Evolutionary conservation across 768 basidiomycete genomes (phyloP).

Genomic region (Pleurotus tuoliensis): DNA sequence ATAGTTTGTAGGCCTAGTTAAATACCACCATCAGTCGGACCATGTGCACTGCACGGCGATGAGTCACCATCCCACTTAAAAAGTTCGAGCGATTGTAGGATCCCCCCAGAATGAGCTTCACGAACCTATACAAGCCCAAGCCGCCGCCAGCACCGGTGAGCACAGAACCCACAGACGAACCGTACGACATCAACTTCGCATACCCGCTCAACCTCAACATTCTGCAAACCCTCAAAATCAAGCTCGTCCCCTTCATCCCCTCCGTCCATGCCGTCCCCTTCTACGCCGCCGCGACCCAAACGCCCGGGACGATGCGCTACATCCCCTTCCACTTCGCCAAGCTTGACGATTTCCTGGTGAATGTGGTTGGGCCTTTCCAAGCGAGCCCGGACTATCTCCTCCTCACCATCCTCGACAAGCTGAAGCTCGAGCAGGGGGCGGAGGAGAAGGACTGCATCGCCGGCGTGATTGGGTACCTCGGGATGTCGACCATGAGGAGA

Average conservation of each 20-base stretch:
- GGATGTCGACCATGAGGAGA: neutral
- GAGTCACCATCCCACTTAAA: too few species aligned
- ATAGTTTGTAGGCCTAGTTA: conserved; percentile 36
- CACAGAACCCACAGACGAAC: conserved; percentile 8
- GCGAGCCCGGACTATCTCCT: conserved; percentile 23
- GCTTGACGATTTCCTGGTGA: conserved; percentile 22
- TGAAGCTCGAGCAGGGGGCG: conserved; percentile 20
- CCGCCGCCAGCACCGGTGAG: neutral
- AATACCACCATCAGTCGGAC: too few species aligned
- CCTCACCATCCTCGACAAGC: conserved; percentile 48
- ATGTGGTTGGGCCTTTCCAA: conserved; percentile 19
- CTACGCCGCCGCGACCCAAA: conserved; percentile 13
- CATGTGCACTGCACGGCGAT: too few species aligned
- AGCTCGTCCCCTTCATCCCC: conserved; percentile 40
- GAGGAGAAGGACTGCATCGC: conserved; percentile 32
- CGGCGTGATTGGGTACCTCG: conserved; percentile 41
- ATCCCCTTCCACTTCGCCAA: conserved; percentile 34
- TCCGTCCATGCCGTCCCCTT: conserved; percentile 26
- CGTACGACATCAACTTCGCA: conserved; percentile 37
- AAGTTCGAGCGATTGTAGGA: too few species aligned
- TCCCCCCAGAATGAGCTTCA: neutral
- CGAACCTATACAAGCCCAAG: conserved; percentile 1
- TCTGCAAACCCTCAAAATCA: conserved; percentile 37
- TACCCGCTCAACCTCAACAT: conserved; percentile 29
- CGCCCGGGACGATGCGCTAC: conserved; percentile 32